Evolutionary conservation across 208 protist species (phyloP), one percentile per base, ranked within the genome.

Genomic region (Trypanosoma caninum): DNA sequence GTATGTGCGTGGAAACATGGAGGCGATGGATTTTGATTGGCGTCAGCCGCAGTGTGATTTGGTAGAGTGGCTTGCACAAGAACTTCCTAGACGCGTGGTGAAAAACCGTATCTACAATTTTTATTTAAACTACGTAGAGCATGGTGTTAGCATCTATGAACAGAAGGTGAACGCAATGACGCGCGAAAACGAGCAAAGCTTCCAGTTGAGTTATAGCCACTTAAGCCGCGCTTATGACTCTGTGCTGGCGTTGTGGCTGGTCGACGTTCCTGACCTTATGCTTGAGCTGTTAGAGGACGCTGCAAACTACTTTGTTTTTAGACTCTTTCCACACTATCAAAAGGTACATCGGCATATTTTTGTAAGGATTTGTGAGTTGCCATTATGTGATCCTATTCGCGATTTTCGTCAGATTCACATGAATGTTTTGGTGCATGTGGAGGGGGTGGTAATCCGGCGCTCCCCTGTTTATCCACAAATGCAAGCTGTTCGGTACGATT

Each of bases 401-500:
- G 97, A 99, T 38, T 93, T 99, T 41, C 87, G 98, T n/a, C 90
- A 98, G 68, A 62, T 94, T 41, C 98, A 99, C 69, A 92, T 99
- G 72, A 99, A 99, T 78, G 83, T 94, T 34, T 83, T 99, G 0
- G 89, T 99, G 27, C 90, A 94, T 27, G 97, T 99, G 28, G 80
- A 89, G 50, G 99, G 99, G 37, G 98, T 99, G 3, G 97, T 99
- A 11, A 99, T 99, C 18, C 78, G 98, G 13, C 90, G 98, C 41
- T 99, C 97, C 0, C 82, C 76, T 13, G 97, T 99, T 42, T 99
- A 99, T 65, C 98, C 98, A 31, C 98, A 99, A 74, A 89, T 99
- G 72, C 88, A 98, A 66, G 77, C 85, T 3, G 94, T 99, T 27
- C 97, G 96, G 65, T 99, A 97, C 74, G 93, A 99, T 72, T 99